Evolutionary conservation across 1,284 basidiomycete species (phyloP).

Genomic region (Hypsizygus ulmarius): DNA sequence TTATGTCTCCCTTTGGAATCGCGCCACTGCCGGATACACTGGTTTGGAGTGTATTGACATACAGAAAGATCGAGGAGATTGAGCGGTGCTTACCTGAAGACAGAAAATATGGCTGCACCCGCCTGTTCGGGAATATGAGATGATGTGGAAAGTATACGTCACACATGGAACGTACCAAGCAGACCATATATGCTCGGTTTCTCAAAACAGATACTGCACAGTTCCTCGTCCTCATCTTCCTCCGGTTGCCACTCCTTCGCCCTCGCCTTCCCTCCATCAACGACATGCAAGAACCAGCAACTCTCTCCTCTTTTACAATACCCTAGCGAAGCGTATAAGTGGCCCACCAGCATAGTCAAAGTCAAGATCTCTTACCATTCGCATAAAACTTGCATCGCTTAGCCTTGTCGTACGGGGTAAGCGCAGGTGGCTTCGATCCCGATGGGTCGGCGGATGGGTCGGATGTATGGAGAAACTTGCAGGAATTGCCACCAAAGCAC

Average conservation of each 20-base stretch:
- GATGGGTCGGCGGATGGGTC: constrained; percentile 13
- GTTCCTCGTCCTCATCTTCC: constrained; percentile 37
- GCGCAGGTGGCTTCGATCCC: constrained; percentile 18
- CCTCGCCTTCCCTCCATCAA: constrained; percentile 10
- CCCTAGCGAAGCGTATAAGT: constrained; percentile 34
- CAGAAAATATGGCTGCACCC: constrained; percentile 76
- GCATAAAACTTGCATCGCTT: constrained; percentile 67
- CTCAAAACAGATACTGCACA: constrained; percentile 73
- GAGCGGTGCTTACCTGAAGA: constrained; percentile 43
- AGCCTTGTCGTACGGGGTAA: constrained; percentile 65
- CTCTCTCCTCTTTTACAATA: constrained; percentile 62
- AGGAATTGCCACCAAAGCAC: constrained; percentile 60
- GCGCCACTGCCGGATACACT: constrained; percentile 77
- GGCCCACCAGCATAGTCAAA: background rate
- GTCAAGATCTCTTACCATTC: constrained; percentile 39
- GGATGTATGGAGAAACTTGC: constrained; percentile 68
- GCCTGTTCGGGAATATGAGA: constrained; percentile 33
- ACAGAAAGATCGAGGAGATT: background rate
- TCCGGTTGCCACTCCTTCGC: constrained; percentile 8
- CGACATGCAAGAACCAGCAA: constrained; percentile 70
- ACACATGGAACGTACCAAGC: constrained; percentile 48
- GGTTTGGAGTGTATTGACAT: constrained; percentile 11
- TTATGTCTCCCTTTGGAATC: constrained; percentile 49
- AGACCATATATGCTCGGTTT: constrained; percentile 64
- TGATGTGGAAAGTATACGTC: background rate